A percentile compares a stretch with the other conserved stretches of the same genome.
phyloP scores from a whole-genome alignment of 2,329 filamentous ascomycete species.

The Botrytis paeoniae region DNA sequence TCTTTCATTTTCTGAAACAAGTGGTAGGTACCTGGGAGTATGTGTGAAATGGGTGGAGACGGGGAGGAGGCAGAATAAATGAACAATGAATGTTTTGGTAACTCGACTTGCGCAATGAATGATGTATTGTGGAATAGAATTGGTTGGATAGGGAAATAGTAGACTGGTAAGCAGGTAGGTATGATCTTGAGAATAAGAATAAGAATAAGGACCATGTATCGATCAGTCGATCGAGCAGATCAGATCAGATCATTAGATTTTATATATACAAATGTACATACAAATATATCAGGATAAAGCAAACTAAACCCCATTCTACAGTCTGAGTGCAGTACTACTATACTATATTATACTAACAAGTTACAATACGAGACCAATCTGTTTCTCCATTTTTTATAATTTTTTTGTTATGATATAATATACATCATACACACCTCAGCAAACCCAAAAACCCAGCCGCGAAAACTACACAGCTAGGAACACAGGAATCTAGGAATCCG shows the following conservation, averaged over 20 bases:
- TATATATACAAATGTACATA: background rate
- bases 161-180: background rate
- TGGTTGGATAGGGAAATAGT: background rate
- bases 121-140: background rate
- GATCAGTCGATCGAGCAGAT: background rate
- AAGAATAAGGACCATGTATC: background rate
- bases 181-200: background rate
- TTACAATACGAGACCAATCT: background rate
- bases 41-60: background rate
- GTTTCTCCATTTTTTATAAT: too few species aligned
- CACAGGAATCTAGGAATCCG: background rate
- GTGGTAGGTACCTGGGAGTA: background rate
- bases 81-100: background rate
- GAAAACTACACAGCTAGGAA: background rate
- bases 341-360: background rate
- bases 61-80: background rate
- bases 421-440: background rate
- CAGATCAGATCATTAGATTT: background rate
- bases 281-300: background rate
- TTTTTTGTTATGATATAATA: background rate
- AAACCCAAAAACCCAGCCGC: background rate
- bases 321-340: background rate
- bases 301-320: background rate
- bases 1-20: background rate
- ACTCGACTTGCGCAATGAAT: background rate